phyloP scores from a whole-genome alignment of 257 asterid species.

The Ballota nigra region DNA sequence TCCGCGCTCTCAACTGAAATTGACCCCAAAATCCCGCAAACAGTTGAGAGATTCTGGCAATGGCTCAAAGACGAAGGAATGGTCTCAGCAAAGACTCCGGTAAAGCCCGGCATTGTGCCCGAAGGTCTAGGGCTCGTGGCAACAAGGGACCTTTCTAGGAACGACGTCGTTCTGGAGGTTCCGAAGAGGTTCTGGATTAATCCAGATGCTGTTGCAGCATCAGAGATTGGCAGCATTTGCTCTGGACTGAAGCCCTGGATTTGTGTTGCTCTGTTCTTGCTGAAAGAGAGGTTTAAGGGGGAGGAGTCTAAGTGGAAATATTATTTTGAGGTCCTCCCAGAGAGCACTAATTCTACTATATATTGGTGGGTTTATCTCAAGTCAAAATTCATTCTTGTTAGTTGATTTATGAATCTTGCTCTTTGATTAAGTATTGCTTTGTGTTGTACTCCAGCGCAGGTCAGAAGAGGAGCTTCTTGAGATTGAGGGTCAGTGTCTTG shows the following conservation, averaged over 20 bases:
- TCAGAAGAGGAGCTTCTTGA: slow-evolving; percentile 98
- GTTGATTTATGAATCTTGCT: neutral
- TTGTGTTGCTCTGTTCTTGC: slow-evolving; percentile 73
- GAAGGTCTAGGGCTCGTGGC: slow-evolving; percentile 95
- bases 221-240: slow-evolving; percentile 76
- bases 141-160: slow-evolving; percentile 51
- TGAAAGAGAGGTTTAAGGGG: slow-evolving; percentile 60
- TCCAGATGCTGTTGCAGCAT: slow-evolving; percentile 61
- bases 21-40: slow-evolving; percentile 55
- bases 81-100: slow-evolving; percentile 76
- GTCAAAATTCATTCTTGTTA: neutral
- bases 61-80: slow-evolving; percentile 88
- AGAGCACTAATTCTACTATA: slow-evolving; percentile 71
- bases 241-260: slow-evolving; percentile 88
- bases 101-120: slow-evolving; percentile 73
- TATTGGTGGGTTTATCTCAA: slow-evolving; percentile 81
- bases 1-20: slow-evolving; percentile 43
- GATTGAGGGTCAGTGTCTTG: slow-evolving; percentile 67
- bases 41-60: slow-evolving; percentile 74
- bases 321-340: slow-evolving; percentile 72
- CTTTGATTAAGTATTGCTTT: slow-evolving; percentile 33
- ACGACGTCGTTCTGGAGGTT: slow-evolving; percentile 86
- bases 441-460: slow-evolving; percentile 86
- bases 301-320: slow-evolving; percentile 76
- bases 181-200: slow-evolving; percentile 87